phyloP scores from a whole-genome alignment of 805 yeast species.

The Candida coquimbonensis region DNA sequence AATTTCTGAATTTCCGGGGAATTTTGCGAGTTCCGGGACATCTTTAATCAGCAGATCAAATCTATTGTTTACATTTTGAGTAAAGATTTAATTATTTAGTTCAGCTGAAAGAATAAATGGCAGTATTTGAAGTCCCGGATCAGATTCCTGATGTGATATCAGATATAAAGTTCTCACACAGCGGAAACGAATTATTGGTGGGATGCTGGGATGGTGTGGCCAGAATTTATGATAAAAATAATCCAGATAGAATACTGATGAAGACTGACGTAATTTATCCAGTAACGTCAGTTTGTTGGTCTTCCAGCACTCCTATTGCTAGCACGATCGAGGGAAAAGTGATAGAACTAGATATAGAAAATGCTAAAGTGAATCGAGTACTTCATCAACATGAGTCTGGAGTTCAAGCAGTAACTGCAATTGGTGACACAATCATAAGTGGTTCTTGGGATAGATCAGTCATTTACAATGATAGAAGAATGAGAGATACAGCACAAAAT shows the following conservation, averaged over 20 bases:
- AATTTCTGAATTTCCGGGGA: neutral
- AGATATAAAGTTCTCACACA: constrained; percentile 32
- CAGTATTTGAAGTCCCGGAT: constrained; percentile 14
- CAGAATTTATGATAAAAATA: constrained; percentile 33
- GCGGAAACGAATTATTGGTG: constrained; percentile 33
- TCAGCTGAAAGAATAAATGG: neutral
- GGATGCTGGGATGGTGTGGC: constrained; percentile 55
- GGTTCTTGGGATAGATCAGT: constrained; percentile 60
- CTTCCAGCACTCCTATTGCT: constrained; percentile 28
- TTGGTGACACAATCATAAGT: constrained; percentile 32
- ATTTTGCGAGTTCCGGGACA: too few species aligned
- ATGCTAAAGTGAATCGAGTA: constrained; percentile 22
- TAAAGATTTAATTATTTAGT: too few species aligned
- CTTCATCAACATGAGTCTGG: constrained; percentile 33
- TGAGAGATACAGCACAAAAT: constrained; percentile 10
- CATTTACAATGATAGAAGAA: constrained; percentile 38
- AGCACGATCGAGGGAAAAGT: constrained; percentile 54
- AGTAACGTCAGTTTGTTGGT: constrained; percentile 18
- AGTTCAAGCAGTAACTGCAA: constrained; percentile 27
- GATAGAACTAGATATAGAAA: constrained; percentile 43
- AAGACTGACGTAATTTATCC: constrained; percentile 14
- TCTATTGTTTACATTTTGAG: neutral
- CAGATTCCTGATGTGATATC: constrained; percentile 37
- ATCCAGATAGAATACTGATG: constrained; percentile 19
- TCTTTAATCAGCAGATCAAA: neutral